Conservation (phyloP, 2,329 filamentous ascomycete genomes). For the Botryotinia calthae region DNA sequence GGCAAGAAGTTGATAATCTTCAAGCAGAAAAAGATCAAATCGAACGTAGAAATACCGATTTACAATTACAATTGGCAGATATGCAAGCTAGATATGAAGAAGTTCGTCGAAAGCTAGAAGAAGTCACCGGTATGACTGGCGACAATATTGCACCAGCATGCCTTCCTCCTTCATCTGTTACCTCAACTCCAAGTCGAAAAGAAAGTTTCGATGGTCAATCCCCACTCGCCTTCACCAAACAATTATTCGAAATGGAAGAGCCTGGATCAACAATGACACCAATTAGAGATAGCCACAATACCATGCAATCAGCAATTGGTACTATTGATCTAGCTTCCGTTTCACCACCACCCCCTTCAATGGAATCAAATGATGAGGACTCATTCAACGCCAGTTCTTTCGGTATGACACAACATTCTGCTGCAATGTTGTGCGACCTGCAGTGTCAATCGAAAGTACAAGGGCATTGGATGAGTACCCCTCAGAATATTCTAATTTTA, state of each 20-base stretch:
- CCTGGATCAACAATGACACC: slow-evolving; percentile 28
- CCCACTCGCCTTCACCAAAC: slow-evolving; percentile 56
- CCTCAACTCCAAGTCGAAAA: slow-evolving; percentile 45
- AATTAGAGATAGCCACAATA: slow-evolving; percentile 36
- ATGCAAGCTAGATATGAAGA: slow-evolving; percentile 34
- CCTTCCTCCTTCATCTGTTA: slow-evolving; percentile 44
- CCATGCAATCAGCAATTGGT: slow-evolving; percentile 38
- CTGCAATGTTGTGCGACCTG: slow-evolving; percentile 99
- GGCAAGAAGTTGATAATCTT: slow-evolving; percentile 77
- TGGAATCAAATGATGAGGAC: slow-evolving; percentile 51
- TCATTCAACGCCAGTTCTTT: slow-evolving; percentile 45
- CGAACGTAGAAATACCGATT: slow-evolving; percentile 69
- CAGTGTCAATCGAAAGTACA: slow-evolving; percentile 87
- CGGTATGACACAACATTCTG: slow-evolving; percentile 99
- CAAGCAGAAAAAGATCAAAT: slow-evolving; percentile 61
- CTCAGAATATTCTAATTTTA: slow-evolving; percentile 52
- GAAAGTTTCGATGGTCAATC: slow-evolving; percentile 39
- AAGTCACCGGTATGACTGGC: slow-evolving; percentile 31
- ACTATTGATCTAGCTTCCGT: slow-evolving; percentile 60
- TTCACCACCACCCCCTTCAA: slow-evolving; percentile 50
- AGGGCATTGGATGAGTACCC: slow-evolving; percentile 37
- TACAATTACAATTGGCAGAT: slow-evolving; percentile 57
- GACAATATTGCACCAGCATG: slow-evolving; percentile 38
- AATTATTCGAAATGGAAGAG: slow-evolving; percentile 53
- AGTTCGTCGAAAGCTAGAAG: slow-evolving; percentile 32